Evolutionary conservation across 257 asterid genomes (phyloP), one percentile per base, ranked within the genome.

Genomic region (Gentiana straminea): DNA sequence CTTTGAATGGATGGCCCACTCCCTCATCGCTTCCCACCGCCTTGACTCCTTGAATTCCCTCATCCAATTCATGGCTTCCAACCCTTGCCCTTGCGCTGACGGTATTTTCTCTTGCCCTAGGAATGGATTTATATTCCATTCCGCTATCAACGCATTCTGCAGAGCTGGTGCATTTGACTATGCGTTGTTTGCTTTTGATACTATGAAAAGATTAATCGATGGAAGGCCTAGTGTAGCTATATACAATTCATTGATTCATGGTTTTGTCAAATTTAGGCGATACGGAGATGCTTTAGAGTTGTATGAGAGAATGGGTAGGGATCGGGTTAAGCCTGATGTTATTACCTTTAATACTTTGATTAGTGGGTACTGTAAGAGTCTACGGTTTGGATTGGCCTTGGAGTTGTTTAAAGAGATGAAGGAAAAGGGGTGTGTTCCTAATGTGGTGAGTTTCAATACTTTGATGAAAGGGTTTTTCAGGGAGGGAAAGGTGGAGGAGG

Each of bases 51-150:
- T 92, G 67, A 70, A 75, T 2, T 60, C 75, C 33, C 84, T 87
- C 37, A 79, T 91, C 38, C 82, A 74, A 37, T 91, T 84, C 81
- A 77, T 87, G 35, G 81, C 84, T 60, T 64, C 96, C 73, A 83
- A 79, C 52, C 95, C 98, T 24, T 91, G 97, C 77, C 95, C 98
- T 0, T 91, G 97, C 64, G 73, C 95, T n/a, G 89, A 85, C 38
- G 94, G 94, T 61, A 88, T 92, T 38, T 92, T 92, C 64, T 83
- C 89, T 41, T 88, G 98, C 69, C 82, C 94, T 35, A 69, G 60
- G 65, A 88, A 68, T 1, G 95, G 88, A 69, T 70, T 79, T 8
- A 80, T 85, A 11, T 88, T 84, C 64, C 84, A 93, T 32, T 81
- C 80, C 49, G 82, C 86, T 9, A 72, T 87, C 37, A 63, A 69